Base-by-base conservation (phyloP, 345 rosid species). In the thale cress (Arabidopsis thaliana) region DNA sequence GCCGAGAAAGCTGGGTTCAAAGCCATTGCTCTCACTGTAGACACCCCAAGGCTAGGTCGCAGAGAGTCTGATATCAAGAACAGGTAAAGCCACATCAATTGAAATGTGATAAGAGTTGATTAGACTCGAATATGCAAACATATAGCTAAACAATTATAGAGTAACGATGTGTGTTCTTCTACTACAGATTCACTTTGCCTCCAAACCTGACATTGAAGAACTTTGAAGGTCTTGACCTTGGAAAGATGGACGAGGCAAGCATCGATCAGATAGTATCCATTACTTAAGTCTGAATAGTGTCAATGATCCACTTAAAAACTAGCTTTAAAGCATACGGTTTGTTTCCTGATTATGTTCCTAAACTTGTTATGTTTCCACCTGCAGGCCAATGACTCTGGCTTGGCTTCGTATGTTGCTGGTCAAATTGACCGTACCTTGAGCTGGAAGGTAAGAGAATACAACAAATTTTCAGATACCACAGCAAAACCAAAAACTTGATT, bases 1-100 rank as follows among this genome's bases (percentile, higher is more conserved):
- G 98, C 98, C 12, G 98, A 93, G 71, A 89, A 76, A 76, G 96
- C 95, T 58, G 98, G 98, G 11, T 93, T 87, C 85, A 90, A 87
- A 88, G 98, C 98, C 38, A 89, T 93, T 83, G 98, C 88, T 75
- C 97, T 93, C 59, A 93, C 98, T 48, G 98, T 93, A 37, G 97
- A 93, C 60, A 86, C 91, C 72, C 98, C 98, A 53, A 85, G 90
- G 84, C 91, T 93, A 0, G 98, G 98, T 23, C 95, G 93, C 45
- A 86, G 98, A 66, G 98, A 93, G 74, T 84, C 95, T 64, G 98
- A 93, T 77, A 93, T 93, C 89, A 93, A 89, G 85, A 93, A 90
- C 84, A 82, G 91, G 98, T 90, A 49, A 60, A 37, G 25, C 34
- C 46, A 36, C 9, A 3, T 48, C 23, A 23, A 7, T 20, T 32